These are phyloP conservation scores for Canariomyces notabilis DNA, from an alignment of 2,329 filamentous ascomycete genomes.

Conservation along the genomic window DNA sequence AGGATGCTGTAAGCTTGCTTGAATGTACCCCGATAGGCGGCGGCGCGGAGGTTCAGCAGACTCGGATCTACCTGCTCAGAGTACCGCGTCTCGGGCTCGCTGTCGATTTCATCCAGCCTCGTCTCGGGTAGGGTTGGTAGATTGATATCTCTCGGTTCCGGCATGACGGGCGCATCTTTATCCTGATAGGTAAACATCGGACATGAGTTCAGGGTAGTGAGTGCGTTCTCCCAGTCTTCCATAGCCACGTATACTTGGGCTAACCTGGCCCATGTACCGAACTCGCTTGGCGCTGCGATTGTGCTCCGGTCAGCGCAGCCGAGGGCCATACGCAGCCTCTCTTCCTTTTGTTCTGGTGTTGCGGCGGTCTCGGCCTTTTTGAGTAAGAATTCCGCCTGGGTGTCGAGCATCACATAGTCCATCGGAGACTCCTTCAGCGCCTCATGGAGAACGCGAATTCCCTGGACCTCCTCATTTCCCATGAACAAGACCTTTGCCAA, in stretches of 20 bases:
- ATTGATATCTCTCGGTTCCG: constrained; percentile 81
- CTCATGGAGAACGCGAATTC: constrained; percentile 80
- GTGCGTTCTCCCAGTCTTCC: constrained; percentile 94
- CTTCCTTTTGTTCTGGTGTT: constrained; percentile 51
- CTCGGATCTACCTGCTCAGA: constrained; percentile 84
- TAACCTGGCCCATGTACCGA: constrained; percentile 90
- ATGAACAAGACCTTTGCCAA: constrained; percentile 87
- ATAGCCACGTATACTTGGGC: constrained; percentile 90
- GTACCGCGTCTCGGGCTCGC: constrained; percentile 75
- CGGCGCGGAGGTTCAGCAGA: constrained; percentile 77
- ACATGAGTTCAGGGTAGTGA: constrained; percentile 94
- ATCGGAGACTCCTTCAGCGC: constrained; percentile 88
- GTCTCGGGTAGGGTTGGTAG: constrained; percentile 86
- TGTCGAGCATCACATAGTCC: constrained; percentile 95
- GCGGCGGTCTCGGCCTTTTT: constrained; percentile 65
- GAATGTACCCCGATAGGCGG: constrained; percentile 91
- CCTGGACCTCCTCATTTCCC: constrained; percentile 96
- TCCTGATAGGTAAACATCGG: constrained; percentile 99
- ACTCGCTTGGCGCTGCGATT: constrained; percentile 92
- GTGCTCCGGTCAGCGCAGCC: constrained; percentile 93
- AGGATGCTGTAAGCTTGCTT: constrained; percentile 89
- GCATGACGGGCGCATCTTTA: constrained; percentile 92
- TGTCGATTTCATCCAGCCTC: constrained; percentile 91
- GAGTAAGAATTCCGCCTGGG: constrained; percentile 86
- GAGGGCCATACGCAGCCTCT: constrained; percentile 76